Evolutionary conservation across 495 filamentous ascomycete species (phyloP).

Genomic region (Hypoxylon subgilvum): DNA sequence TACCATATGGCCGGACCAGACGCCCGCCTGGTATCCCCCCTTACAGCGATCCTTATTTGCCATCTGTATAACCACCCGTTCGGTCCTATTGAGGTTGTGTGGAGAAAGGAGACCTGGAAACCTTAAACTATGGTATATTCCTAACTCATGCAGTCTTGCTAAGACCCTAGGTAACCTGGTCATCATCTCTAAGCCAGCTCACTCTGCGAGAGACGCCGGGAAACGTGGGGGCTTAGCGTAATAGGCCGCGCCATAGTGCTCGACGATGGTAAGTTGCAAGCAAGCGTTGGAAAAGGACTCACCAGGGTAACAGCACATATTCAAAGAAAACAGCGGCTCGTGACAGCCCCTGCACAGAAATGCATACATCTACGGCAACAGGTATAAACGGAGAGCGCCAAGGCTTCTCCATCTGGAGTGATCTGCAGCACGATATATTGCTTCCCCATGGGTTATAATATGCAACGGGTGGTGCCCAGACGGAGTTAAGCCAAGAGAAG

Average conservation of each 20-base stretch:
- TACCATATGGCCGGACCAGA: constrained; percentile 39
- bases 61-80: constrained; percentile 41
- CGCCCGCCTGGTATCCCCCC: constrained; percentile 40
- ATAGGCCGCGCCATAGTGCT: background rate
- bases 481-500: constrained; percentile 29
- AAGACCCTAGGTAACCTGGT: constrained; percentile 13
- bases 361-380: constrained; percentile 17
- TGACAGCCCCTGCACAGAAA: background rate
- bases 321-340: constrained; percentile 3
- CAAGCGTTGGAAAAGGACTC: constrained; percentile 6
- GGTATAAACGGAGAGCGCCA: constrained; percentile 34
- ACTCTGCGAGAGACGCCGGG: background rate
- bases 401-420: constrained; percentile 36
- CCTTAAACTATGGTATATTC: constrained; percentile 33
- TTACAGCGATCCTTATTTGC: constrained; percentile 47
- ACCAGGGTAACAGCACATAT: constrained; percentile 6
- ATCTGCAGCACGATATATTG: constrained; percentile 32
- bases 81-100: constrained; percentile 36
- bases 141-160: constrained; percentile 19
- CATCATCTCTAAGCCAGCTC: constrained; percentile 3
- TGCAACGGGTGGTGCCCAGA: constrained; percentile 22
- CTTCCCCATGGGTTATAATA: constrained; percentile 36
- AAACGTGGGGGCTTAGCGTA: constrained; percentile 20
- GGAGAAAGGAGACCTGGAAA: constrained; percentile 22
- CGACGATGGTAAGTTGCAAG: background rate